These are phyloP conservation scores for Lichtheimia ramosa DNA, from an alignment of 371 early-diverging fungal species.

Conservation along the genomic window DNA sequence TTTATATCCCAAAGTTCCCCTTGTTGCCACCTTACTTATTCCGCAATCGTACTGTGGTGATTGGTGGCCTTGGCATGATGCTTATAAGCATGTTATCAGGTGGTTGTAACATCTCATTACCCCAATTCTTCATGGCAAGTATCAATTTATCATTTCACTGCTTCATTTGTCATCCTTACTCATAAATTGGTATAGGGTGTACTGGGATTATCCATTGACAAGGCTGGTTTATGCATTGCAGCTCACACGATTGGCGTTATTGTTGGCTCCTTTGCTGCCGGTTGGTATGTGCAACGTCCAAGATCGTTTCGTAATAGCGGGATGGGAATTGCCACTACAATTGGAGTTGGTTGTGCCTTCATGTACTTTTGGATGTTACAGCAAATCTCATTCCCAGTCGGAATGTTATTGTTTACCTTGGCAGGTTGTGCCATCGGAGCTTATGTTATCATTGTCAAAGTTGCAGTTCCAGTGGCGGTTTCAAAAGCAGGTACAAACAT, in stretches of 20 bases:
- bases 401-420: slow-evolving; percentile 14
- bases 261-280: neutral
- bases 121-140: slow-evolving; percentile 45
- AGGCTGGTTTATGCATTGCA: slow-evolving; percentile 7
- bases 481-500: slow-evolving; percentile 1
- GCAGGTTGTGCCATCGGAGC: slow-evolving; percentile 44
- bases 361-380: too few relatives aligned
- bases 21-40: slow-evolving; percentile 49
- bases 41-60: slow-evolving; percentile 30
- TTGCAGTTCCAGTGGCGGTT: slow-evolving; percentile 16
- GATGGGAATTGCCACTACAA: too few relatives aligned
- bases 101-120: slow-evolving; percentile 21
- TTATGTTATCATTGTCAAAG: slow-evolving; percentile 31
- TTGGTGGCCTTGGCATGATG: slow-evolving; percentile 36
- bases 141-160: too few relatives aligned
- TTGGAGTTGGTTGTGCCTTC: too few relatives aligned
- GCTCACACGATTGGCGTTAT: neutral
- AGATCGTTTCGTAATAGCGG: neutral
- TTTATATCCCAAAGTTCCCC: slow-evolving; percentile 60
- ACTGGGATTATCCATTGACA: slow-evolving; percentile 5
- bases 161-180: too few relatives aligned
- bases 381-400: neutral
- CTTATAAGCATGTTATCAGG: slow-evolving; percentile 31
- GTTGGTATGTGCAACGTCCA: neutral
- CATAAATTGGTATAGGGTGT: neutral